Evolutionary conservation across 1,139 yeast genomes (phyloP), one percentile per base, ranked within the genome.

Genomic region (Blastobotrys elegans): DNA sequence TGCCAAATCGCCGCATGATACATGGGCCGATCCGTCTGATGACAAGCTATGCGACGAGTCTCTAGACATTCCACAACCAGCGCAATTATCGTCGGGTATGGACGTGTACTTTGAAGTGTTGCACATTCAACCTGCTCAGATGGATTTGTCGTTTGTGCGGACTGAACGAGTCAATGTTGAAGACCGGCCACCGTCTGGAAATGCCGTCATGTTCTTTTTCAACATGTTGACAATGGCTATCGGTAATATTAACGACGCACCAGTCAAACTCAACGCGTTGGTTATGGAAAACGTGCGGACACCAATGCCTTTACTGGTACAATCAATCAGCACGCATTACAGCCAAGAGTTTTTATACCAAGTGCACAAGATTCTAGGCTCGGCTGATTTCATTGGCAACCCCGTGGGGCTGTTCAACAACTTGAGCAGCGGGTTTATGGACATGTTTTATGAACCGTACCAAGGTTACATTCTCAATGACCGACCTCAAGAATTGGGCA

Each of bases 211-310:
- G 54, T 84, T 84, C 65, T 82, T 89, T 59, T 75, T 87, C 56
- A 89, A 92, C 63, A 82, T 92, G 41, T 71, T 94, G 52, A 89
- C 97, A 0, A 90, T 90, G 97, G 96, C 98, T 0, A 80, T 94
- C 55, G 98, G 98, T 26, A 94, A 92, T 65, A 87, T 94, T 51
- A 90, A 92, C 61, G 97, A 92, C 66, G 98, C 99, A 0, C 98
- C 98, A 2, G 87, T 94, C 34, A 79, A 84, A 58, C 70, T 94
- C 61, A 88, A 92, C 62, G 92, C 98, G 0, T 71, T 94, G 55
- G 77, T 88, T 52, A 76, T 92, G 64, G 97, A 89, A 59, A 94
- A 94, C 63, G 81, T 90, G 13, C 75, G 97, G 53, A 94, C 89
- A 1, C 95, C 97, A 4, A 64, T 84, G 7, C 89, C 94, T 2